Conservation (phyloP, 257 asterid species). For the Nicotiana sylvestris region DNA sequence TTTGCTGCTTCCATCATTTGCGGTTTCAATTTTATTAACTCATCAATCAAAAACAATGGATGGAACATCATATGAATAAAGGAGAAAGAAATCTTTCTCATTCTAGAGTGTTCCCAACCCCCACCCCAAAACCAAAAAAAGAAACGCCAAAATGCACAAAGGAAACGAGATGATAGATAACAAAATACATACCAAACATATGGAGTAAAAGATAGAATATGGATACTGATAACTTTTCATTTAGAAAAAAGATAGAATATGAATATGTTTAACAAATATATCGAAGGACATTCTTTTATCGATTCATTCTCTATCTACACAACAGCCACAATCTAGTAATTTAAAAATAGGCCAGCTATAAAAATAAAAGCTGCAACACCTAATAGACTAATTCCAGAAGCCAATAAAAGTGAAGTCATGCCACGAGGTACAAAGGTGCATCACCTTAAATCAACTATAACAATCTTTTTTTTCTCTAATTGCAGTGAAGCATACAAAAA, state of each 20-base stretch:
- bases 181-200: not conserved
- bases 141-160: not conserved
- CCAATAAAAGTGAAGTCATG: not conserved
- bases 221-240: not conserved
- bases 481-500: not conserved
- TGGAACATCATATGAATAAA: not conserved
- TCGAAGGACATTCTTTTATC: not conserved
- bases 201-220: not conserved
- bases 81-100: not conserved
- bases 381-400: not conserved
- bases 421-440: slow-evolving; percentile 6
- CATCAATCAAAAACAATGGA: not conserved
- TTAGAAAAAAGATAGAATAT: too few relatives aligned
- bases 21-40: not conserved
- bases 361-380: not conserved
- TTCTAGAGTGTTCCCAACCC: not conserved
- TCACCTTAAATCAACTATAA: slow-evolving; percentile 1
- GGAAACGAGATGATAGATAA: not conserved
- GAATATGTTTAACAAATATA: not conserved
- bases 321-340: not conserved
- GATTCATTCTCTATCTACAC: not conserved
- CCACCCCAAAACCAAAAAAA: not conserved
- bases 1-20: not conserved
- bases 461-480: not conserved
- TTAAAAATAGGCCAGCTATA: not conserved